These are phyloP conservation scores for Kluyveromyces sp. DNA, from an alignment of 1,139 yeast genomes.

Conservation along the genomic window DNA sequence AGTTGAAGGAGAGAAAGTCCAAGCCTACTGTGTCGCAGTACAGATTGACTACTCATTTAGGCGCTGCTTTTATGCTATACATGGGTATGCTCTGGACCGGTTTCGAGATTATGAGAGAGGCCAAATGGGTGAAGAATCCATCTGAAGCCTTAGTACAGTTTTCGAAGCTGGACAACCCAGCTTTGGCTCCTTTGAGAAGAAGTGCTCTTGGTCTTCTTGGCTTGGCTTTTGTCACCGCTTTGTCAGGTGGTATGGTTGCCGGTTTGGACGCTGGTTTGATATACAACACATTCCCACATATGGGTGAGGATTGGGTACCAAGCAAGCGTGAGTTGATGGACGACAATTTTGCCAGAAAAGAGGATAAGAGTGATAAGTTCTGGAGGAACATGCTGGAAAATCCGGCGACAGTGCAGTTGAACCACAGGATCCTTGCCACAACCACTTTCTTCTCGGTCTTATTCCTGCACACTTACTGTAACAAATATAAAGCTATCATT, in stretches of 20 bases:
- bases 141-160: conserved; percentile 43
- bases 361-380: conserved; percentile 64
- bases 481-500: conserved; percentile 47
- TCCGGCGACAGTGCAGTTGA: conserved; percentile 92
- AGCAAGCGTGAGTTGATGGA: conserved; percentile 67
- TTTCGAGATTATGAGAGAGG: conserved; percentile 70
- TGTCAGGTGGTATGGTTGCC: conserved; percentile 98
- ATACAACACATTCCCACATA: conserved; percentile 92
- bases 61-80: conserved; percentile 86
- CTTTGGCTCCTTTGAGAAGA: conserved; percentile 49
- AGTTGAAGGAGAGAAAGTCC: conserved; percentile 70
- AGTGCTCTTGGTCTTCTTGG: conserved; percentile 51
- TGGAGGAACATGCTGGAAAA: conserved; percentile 94
- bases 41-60: conserved; percentile 87
- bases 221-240: conserved; percentile 77
- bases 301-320: conserved; percentile 80
- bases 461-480: conserved; percentile 58
- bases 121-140: conserved; percentile 60
- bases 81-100: conserved; percentile 90
- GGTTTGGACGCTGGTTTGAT: conserved; percentile 97
- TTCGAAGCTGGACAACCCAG: conserved; percentile 51
- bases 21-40: conserved; percentile 96
- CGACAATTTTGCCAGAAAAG: conserved; percentile 59
- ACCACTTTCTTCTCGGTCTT: conserved; percentile 69
- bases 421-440: conserved; percentile 80